phyloP scores from a whole-genome alignment of 768 basidiomycete species.

The Lactarius hatsudake region DNA sequence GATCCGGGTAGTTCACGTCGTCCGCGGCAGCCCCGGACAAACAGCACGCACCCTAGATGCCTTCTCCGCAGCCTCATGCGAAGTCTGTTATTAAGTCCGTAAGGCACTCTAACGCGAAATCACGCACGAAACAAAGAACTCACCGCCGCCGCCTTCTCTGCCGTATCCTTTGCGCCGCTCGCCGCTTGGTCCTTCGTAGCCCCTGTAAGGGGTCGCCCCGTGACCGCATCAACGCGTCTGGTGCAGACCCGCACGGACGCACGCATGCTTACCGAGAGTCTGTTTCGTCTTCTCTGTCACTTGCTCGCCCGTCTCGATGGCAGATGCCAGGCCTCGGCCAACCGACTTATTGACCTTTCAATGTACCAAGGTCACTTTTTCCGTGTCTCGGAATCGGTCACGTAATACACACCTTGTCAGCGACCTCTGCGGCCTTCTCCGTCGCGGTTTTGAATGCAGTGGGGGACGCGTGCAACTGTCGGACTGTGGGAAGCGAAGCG shows the following conservation, averaged over 20 bases:
- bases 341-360: slow-evolving; percentile 25
- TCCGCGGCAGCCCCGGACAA: neutral
- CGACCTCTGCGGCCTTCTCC: slow-evolving; percentile 23
- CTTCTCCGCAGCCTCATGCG: slow-evolving; percentile 10
- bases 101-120: neutral
- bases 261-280: slow-evolving; percentile 15
- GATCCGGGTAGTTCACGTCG: neutral
- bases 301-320: slow-evolving; percentile 24
- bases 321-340: slow-evolving; percentile 22
- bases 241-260: neutral
- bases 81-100: neutral
- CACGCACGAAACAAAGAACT: neutral
- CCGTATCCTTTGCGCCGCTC: slow-evolving; percentile 1
- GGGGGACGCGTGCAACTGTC: slow-evolving; percentile 18
- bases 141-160: slow-evolving; percentile 14
- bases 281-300: slow-evolving; percentile 25
- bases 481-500: neutral
- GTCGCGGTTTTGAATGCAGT: slow-evolving; percentile 6
- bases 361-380: too few relatives aligned
- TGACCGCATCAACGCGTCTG: neutral
- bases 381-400: too few relatives aligned
- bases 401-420: slow-evolving; percentile 21
- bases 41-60: slow-evolving; percentile 11
- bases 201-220: slow-evolving; percentile 3
- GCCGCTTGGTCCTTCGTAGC: slow-evolving; percentile 9